A percentile compares a stretch with the other conserved stretches of the same genome.
Evolutionary conservation across 805 yeast species (phyloP).

Genomic region (Candida ficus): DNA sequence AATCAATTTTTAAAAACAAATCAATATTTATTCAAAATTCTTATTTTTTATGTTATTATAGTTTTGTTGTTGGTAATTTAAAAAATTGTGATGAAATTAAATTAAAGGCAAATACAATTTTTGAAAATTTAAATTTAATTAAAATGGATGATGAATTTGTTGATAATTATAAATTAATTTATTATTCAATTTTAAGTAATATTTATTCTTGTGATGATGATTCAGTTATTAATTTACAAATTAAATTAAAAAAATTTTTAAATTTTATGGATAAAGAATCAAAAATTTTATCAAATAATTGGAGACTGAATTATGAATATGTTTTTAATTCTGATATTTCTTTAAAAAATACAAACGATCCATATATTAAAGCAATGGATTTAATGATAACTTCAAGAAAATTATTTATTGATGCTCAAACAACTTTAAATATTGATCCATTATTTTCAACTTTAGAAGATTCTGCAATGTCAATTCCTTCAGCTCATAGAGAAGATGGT

Average conservation of each 20-base stretch:
- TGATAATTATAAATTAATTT: conserved; percentile 23
- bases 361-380: conserved; percentile 22
- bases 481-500: conserved; percentile 17
- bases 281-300: conserved; percentile 11
- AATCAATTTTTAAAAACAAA: conserved; percentile 13
- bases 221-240: conserved; percentile 4
- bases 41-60: conserved; percentile 20
- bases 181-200: conserved; percentile 18
- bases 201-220: conserved; percentile 8
- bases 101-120: conserved; percentile 12
- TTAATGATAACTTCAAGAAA: conserved; percentile 27
- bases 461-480: conserved; percentile 44
- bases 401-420: conserved; percentile 27
- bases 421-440: conserved; percentile 38
- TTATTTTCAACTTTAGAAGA: conserved; percentile 44
- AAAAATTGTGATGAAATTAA: conserved; percentile 7
- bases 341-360: conserved; percentile 13
- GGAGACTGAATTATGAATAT: conserved; percentile 20
- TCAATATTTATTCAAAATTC: conserved; percentile 12
- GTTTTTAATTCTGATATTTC: conserved; percentile 19
- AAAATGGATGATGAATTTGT: conserved; percentile 1
- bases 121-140: conserved; percentile 12
- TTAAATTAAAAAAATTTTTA: conserved; percentile 16
- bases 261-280: conserved; percentile 17
- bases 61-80: conserved; percentile 14